Base-by-base conservation (phyloP, 768 basidiomycete species). In the Agrocybe chaxingu region DNA sequence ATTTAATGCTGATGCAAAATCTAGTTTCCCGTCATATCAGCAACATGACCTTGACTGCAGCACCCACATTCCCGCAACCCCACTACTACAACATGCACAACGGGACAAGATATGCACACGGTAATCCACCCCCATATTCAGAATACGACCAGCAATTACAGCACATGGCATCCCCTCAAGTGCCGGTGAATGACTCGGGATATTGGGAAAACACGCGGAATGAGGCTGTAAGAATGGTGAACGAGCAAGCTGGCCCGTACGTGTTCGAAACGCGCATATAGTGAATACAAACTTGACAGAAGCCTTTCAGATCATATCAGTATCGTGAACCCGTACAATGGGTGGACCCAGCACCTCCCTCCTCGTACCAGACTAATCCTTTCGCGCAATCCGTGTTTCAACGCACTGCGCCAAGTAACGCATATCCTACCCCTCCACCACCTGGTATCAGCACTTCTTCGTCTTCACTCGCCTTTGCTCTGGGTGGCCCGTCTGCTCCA, bases 401-500 rank as follows among this genome's bases (percentile, higher is more conserved):
- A 50, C 79, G 79, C 10, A 76, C 79, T 31, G 66, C 74, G 3
- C 82, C 87, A n/a, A 74, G 74, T 12, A 71, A 75, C 3, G 76
- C 81, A 1, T 90, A 90, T 67, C 87, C 87, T 2, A 87, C 87
- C 2, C 85, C 84, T 18, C 84, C 87, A 1, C 81, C 81, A 12
- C 84, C 85, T 1, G 76, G 77, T 9, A 81, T 87, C 36, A 77
- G 70, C 34, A 71, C 76, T n/a, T 80, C 77, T 1, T 86, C 87
- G 1, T 90, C 88, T 11, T 90, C 89, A 9, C 78, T 89, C 49
- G 88, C 89, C 4, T 76, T 75, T 63, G 89, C 89, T 3, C 76
- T 92, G 18, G 87, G 85, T 4, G 47, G 37, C 4, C 54, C 56
- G 6, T 50, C 55, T n/a, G 31, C 35, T 13, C 59, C 55, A 24